Percentiles rank a stretch among this genome's conserved stretches.
These are phyloP conservation scores for Amauroascus niger DNA, from an alignment of 2,329 filamentous ascomycete species.

Conservation along the genomic window DNA sequence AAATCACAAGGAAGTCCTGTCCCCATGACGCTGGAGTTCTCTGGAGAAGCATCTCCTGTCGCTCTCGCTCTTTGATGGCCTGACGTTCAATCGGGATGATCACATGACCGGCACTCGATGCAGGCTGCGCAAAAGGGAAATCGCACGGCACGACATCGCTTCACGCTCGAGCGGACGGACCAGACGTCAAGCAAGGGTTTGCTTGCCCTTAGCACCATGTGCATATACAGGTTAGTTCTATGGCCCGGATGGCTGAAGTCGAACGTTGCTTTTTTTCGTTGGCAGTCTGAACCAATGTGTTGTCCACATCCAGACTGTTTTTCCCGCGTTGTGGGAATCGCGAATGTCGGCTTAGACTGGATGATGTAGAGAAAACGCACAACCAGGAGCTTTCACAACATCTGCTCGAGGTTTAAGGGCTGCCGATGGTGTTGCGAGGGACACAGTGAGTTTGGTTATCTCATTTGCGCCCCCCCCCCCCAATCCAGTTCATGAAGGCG, in stretches of 20 bases:
- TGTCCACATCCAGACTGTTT: no score
- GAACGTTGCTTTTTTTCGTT: not conserved
- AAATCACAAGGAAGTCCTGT: no score
- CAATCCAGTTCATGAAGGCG: not conserved
- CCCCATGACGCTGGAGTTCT: not conserved
- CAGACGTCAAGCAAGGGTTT: not conserved
- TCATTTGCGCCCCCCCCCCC: not conserved
- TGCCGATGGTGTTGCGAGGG: not conserved
- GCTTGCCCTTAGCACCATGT: not conserved
- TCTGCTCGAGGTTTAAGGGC: not conserved
- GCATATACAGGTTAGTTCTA: not conserved
- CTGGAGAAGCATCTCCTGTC: not conserved
- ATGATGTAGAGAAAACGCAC: no score
- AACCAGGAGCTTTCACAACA: not conserved
- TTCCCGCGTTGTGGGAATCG: no score
- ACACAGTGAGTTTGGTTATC: not conserved
- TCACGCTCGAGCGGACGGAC: not conserved
- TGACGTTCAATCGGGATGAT: not conserved
- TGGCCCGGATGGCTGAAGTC: not conserved
- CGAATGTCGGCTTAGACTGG: no score
- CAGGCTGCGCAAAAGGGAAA: conserved; percentile 5
- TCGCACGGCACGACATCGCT: conserved; percentile 3
- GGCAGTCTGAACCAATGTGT: no score
- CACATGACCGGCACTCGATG: conserved; percentile 2
- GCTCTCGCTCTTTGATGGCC: not conserved